Conservation (phyloP, 805 yeast genomes). For the Nakazawaea peltata region DNA sequence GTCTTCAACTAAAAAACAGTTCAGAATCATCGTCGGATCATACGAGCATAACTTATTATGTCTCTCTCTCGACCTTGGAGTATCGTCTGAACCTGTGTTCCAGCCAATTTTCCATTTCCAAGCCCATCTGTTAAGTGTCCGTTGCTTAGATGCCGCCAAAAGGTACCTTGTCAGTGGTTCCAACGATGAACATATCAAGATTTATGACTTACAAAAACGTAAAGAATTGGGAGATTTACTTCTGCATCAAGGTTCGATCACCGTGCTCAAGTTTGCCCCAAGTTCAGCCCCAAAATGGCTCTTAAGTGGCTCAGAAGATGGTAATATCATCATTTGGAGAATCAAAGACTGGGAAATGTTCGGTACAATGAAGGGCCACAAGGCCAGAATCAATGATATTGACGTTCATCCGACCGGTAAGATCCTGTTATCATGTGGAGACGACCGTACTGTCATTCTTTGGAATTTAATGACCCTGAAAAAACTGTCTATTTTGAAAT, state of each 20-base stretch:
- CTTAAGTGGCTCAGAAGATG: conserved; percentile 85
- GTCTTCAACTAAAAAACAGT: too few relatives aligned
- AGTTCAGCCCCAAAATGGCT: conserved; percentile 82
- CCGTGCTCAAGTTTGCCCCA: conserved; percentile 67
- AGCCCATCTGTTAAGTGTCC: conserved; percentile 85
- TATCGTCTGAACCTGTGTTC: conserved; percentile 49
- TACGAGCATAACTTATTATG: conserved; percentile 91
- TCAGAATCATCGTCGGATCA: conserved; percentile 87
- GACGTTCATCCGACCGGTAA: conserved; percentile 87
- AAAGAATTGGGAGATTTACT: conserved; percentile 87
- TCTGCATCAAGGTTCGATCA: conserved; percentile 85
- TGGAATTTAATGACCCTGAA: conserved; percentile 98
- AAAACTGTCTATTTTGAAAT: conserved; percentile 78
- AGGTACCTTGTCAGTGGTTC: conserved; percentile 89
- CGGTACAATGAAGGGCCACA: conserved; percentile 85
- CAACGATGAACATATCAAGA: conserved; percentile 91
- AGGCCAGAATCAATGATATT: conserved; percentile 73
- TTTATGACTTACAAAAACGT: conserved; percentile 89
- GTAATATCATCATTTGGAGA: conserved; percentile 86
- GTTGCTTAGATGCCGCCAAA: conserved; percentile 73
- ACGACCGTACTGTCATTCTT: conserved; percentile 73
- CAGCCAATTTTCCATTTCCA: conserved; percentile 94
- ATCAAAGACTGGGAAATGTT: conserved; percentile 94
- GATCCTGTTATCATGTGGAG: conserved; percentile 84
- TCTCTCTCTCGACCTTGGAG: conserved; percentile 60